Evolutionary conservation across 257 asterid genomes (phyloP).

Genomic region (Lithospermum erythrorhizon): DNA sequence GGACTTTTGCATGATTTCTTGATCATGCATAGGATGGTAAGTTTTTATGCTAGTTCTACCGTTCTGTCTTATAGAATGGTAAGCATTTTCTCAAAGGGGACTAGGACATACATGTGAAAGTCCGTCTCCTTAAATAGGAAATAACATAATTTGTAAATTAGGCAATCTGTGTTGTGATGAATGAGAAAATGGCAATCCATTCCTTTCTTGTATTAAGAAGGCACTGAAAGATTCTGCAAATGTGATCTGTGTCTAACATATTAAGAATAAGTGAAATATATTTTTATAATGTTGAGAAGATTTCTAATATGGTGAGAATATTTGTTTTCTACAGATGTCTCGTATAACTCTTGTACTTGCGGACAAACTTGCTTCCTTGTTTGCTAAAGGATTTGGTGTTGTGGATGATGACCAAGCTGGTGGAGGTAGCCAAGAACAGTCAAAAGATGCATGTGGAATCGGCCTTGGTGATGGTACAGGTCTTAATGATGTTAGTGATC

Average conservation of each 20-base stretch:
- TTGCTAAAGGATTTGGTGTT: slow-evolving; percentile 67
- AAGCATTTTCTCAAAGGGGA: no score
- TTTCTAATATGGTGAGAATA: slow-evolving; percentile 1
- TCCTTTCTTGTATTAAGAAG: not conserved
- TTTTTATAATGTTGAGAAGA: not conserved
- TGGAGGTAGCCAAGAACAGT: slow-evolving; percentile 30
- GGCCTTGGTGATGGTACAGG: slow-evolving; percentile 97
- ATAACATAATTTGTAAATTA: no score
- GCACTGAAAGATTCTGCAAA: not conserved
- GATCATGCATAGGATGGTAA: slow-evolving; percentile 57
- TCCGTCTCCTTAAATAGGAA: no score
- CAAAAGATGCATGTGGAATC: slow-evolving; percentile 71
- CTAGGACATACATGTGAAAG: no score
- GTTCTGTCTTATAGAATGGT: no score
- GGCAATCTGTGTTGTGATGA: no score
- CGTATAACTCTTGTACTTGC: slow-evolving; percentile 59
- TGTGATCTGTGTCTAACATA: not conserved
- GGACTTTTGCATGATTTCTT: slow-evolving; percentile 59
- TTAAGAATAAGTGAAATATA: not conserved
- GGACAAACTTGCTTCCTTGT: slow-evolving; percentile 50
- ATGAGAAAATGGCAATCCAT: no score
- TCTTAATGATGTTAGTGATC: slow-evolving; percentile 73
- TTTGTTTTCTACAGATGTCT: slow-evolving; percentile 43
- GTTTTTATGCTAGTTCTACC: slow-evolving; percentile 12
- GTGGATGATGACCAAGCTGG: slow-evolving; percentile 52